Evolutionary conservation across 208 protist genomes (phyloP).

Genomic region (Acanthamoeba castellanii): DNA sequence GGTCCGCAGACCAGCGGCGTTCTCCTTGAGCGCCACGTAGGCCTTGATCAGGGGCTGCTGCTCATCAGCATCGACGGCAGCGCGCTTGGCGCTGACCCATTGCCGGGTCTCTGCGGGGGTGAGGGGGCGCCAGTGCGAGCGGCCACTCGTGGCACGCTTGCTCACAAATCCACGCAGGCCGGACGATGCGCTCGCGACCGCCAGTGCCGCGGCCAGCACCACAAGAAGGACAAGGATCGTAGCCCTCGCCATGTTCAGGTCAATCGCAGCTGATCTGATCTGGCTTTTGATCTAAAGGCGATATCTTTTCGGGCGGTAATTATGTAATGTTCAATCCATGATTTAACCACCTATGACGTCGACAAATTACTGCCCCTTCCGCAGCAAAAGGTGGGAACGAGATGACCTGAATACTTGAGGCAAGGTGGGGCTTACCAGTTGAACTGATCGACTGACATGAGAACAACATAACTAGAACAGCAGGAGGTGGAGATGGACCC

Average conservation of each 20-base stretch:
- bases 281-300: too few species aligned
- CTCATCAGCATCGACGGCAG: background rate
- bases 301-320: too few species aligned
- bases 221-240: background rate
- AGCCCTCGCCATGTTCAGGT: too few species aligned
- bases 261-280: too few species aligned
- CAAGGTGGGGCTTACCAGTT: too few species aligned
- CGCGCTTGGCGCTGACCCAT: background rate
- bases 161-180: background rate
- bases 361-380: too few species aligned
- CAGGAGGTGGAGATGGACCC: background rate
- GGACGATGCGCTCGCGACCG: background rate
- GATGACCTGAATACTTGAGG: too few species aligned
- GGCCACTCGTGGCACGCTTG: background rate
- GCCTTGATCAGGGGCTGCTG: background rate
- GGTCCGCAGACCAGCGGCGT: background rate
- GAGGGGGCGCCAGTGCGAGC: background rate
- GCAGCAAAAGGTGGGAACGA: too few species aligned
- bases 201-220: background rate
- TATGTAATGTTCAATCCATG: too few species aligned
- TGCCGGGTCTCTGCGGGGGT: background rate
- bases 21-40: slow-evolving; percentile 69
- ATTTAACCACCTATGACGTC: too few species aligned
- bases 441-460: too few species aligned
- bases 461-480: too few species aligned